Conservation (phyloP, 768 basidiomycete genomes). For the Symmetrospora coprosmae region DNA sequence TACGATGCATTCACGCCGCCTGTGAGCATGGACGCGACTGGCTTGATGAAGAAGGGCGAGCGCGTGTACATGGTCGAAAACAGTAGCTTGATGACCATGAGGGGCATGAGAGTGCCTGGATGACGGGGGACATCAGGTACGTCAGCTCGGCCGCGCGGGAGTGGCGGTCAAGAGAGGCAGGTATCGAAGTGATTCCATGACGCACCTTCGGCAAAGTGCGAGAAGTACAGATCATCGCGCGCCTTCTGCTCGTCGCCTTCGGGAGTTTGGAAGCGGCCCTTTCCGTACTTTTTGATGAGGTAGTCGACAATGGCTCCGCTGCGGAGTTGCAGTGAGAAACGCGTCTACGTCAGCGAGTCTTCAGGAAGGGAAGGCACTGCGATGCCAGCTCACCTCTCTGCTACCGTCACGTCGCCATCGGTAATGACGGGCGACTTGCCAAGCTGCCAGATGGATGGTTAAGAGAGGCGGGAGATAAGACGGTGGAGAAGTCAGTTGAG, state of each 20-base stretch:
- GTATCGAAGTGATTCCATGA: background rate
- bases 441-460: constrained; percentile 23
- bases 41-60: constrained; percentile 39
- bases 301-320: constrained; percentile 38
- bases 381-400: constrained; percentile 43
- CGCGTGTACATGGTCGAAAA: constrained; percentile 35
- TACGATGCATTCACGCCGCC: constrained; percentile 21
- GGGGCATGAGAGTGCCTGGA: constrained; percentile 39
- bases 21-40: constrained; percentile 24
- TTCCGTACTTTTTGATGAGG: constrained; percentile 40
- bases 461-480: background rate
- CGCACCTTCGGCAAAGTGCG: constrained; percentile 40
- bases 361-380: constrained; percentile 31
- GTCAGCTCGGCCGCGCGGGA: no score
- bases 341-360: no score
- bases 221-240: constrained; percentile 32
- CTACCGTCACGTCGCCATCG: constrained; percentile 42
- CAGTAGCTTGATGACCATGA: constrained; percentile 39
- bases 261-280: constrained; percentile 24
- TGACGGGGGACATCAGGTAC: no score
- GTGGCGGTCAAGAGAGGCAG: no score
- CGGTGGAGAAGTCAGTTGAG: no score
- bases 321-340: no score
- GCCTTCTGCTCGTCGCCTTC: constrained; percentile 10
- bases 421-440: constrained; percentile 45